phyloP scores from a whole-genome alignment of 768 basidiomycete species.

The Podaxis mareebaensis region DNA sequence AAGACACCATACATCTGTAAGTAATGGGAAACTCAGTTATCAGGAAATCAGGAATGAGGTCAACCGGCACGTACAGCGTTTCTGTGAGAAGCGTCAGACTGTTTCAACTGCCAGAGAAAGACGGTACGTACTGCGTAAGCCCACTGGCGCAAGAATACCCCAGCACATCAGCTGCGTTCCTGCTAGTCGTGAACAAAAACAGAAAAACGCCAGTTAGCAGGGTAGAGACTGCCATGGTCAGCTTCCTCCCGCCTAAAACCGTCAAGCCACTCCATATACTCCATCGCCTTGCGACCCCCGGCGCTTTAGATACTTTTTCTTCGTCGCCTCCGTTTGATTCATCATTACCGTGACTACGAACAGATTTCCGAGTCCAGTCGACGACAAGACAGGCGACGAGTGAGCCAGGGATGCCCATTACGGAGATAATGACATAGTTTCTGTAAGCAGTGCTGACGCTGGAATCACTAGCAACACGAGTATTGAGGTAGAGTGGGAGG shows the following conservation, averaged over 20 bases:
- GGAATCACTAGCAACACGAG: conserved; percentile 29
- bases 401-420: conserved; percentile 48
- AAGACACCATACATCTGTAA: conserved; percentile 50
- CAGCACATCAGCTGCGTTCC: conserved; percentile 36
- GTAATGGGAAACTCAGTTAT: not conserved
- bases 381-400: conserved; percentile 46
- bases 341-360: conserved; percentile 7
- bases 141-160: conserved; percentile 47
- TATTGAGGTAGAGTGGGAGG: conserved; percentile 47
- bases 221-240: conserved; percentile 47
- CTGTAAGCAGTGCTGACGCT: conserved; percentile 38
- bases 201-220: conserved; percentile 46
- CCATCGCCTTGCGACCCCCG: not conserved
- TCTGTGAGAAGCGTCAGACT: not conserved
- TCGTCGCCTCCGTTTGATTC: not conserved
- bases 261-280: conserved; percentile 21
- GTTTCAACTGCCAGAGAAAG: not conserved
- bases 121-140: conserved; percentile 38
- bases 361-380: conserved; percentile 37
- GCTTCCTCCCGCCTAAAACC: conserved; percentile 45
- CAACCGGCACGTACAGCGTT: conserved; percentile 3
- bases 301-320: not conserved
- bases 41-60: not conserved
- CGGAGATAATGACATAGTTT: conserved; percentile 50
- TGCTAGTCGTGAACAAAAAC: conserved; percentile 53